Base-by-base conservation (phyloP, 495 filamentous ascomycete genomes). In the Hypoxylon rickii region DNA sequence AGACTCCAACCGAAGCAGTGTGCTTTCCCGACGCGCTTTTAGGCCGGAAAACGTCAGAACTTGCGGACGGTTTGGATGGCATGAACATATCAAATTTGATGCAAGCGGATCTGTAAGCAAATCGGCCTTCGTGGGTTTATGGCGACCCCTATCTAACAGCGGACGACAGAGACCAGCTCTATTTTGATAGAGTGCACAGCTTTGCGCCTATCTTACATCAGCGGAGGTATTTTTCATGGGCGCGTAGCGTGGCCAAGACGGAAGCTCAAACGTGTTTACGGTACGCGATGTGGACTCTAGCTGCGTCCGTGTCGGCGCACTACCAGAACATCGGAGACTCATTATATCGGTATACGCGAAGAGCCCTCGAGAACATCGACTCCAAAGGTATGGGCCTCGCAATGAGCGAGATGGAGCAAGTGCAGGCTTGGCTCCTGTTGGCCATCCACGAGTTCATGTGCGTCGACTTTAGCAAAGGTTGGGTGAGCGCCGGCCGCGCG, bases 171-270 rank as follows among this genome's bases (percentile, higher is more conserved):
- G 80, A 84, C 38, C 78, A 82, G 60, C 62, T 84, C 7, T 85
- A 83, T 48, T 83, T 85, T 48, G 82, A 85, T 38, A 72, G 81
- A 22, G 79, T 83, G 0, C 80, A 85, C 24, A 66, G 73, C 7
- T 77, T 77, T 16, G 67, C 76, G 1, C 82, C 82, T 8, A 76
- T 85, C 7, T 58, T 85, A 16, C 77, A 83, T 47, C 74, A 79
- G 49, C 45, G 56, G 4, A 51, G 56, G 3, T 65, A 65, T 12
- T 61, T 61, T 43, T 50, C 62, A 3, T 65, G 62, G 62, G 62
- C 62, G n/a, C 55, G 56, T 16, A 53, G 24, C 11, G 45, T 56
- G 15, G 52, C 41, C 2, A 61, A 61, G 48, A 53, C 62, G 32
- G 56, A 50, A 42, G 45, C 56, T 31, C 62, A 57, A 24, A 42